phyloP scores from a whole-genome alignment of 2,329 filamentous ascomycete species.

The Trichoderma atroviride region DNA sequence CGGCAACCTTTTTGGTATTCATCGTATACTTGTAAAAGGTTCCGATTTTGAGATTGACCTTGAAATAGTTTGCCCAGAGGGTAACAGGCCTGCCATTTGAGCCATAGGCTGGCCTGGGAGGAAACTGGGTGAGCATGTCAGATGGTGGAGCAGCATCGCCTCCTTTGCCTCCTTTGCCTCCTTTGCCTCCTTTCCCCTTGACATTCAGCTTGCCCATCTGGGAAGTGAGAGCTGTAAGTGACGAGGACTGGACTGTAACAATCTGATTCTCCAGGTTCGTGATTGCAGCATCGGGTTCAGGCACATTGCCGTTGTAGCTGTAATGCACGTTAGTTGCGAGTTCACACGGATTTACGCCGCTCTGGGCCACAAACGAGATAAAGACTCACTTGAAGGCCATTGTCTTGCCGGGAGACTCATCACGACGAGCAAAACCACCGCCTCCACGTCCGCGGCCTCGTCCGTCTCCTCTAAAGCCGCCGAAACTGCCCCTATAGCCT shows the following conservation, averaged over 20 bases:
- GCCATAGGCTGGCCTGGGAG: slow-evolving; percentile 55
- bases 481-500: slow-evolving; percentile 30
- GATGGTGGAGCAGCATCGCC: slow-evolving; percentile 18
- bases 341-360: neutral
- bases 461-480: slow-evolving; percentile 30
- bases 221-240: slow-evolving; percentile 40
- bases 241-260: slow-evolving; percentile 36
- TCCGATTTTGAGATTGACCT: slow-evolving; percentile 43
- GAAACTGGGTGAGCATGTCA: slow-evolving; percentile 41
- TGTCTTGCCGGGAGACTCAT: slow-evolving; percentile 32
- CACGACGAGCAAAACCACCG: slow-evolving; percentile 31
- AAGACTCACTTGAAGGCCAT: slow-evolving; percentile 29
- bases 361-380: neutral
- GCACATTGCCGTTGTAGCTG: slow-evolving; percentile 34
- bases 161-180: slow-evolving; percentile 24
- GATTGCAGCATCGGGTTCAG: slow-evolving; percentile 35
- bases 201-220: slow-evolving; percentile 44
- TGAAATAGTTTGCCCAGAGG: slow-evolving; percentile 60
- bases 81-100: slow-evolving; percentile 45
- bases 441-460: slow-evolving; percentile 29
- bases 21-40: slow-evolving; percentile 52
- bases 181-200: slow-evolving; percentile 16
- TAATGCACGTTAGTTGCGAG: slow-evolving; percentile 5
- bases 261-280: slow-evolving; percentile 47
- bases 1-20: slow-evolving; percentile 37